Base-by-base conservation (phyloP, 2,329 filamentous ascomycete species). In the Mariannaea elegans region DNA sequence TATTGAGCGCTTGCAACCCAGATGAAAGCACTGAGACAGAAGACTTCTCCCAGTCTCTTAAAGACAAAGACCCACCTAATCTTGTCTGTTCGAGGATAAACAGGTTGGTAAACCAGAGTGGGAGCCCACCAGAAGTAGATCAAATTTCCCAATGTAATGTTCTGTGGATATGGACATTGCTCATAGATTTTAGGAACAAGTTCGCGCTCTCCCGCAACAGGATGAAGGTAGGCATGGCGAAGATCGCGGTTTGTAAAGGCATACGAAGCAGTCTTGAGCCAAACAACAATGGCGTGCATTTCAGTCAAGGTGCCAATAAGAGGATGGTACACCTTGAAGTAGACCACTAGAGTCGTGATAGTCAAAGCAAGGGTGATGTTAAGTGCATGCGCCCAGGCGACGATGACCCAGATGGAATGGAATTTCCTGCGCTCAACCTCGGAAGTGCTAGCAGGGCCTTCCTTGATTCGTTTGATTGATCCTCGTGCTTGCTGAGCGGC, bases 71-170 rank as follows among this genome's bases (percentile, higher is more conserved):
- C 75, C 93, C 94, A 97, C 63, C 95, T 86, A 67, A 97, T 92
- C 56, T 84, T 86, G 8, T 87, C 81, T 6, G 92, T 93, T 41
- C 94, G 90, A 18, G 95, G 95, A 75, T 99, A 99, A 13, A 95
- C 93, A 1, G 95, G 95, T 79, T 99, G 95, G 75, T 99, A 99
- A 42, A 98, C 90, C 51, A 99, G 84, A 0, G 95, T 99, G 0
- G 95, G 95, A 0, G 94, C 95, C 89, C 94, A 94, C 94, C 95
- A 98, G 76, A 99, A 99, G 78, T 98, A 99, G 58, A 87, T 87
- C 23, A 99, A 81, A 73, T 98, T 99, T 49, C 83, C 79, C 67
- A 97, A 84, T 3, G 93, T 97, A 76, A 99, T 92, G 76, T 98
- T 99, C 46, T 86, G 78, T 0, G 95, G 95, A 74, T 99, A 99